Evolutionary conservation across 1,284 basidiomycete genomes (phyloP), one percentile per base, ranked within the genome.

Genomic region (Volvariella surrecta): DNA sequence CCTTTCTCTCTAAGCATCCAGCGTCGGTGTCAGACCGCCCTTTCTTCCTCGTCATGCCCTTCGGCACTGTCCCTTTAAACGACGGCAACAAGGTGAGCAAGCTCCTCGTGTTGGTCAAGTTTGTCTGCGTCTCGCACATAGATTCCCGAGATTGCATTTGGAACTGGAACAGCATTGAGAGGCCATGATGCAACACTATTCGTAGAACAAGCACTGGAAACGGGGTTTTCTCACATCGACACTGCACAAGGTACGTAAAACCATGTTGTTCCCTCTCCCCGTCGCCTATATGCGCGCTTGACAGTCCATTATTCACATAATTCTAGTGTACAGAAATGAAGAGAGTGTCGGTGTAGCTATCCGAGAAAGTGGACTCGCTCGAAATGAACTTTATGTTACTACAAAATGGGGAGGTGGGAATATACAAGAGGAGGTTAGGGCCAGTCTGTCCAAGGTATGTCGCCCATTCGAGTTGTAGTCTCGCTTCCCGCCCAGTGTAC

Each of bases 81-180:
- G 74, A 79, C 50, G 74, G 75, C 52, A 54, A 61, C 48, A 53
- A 64, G 58, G 73, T 65, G 21, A 13, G 52, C 41, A 10, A 32
- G 16, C 40, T 2, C 15, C 13, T 24, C 16, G 32, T 10, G 40
- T 7, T 13, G 34, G 34, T 35, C 7, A 4, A n/a, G 18, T 35
- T 6, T 15, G 16, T 20, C 32, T 11, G 3, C 17, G 39, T 4
- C 3, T 13, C 34, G 10, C 20, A 13, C 28, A 7, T 45, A 78
- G 74, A 73, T 80, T 19, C 76, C 77, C 18, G 61, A 63, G 31
- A 71, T 79, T 44, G 78, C 73, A 2, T 79, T 68, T 54, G 76
- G 77, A 15, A 70, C 73, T 4, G 76, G 75, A 45, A 69, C 63
- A 37, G 56, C 67, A 6, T 68, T 71, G 46, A 71, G 68, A 40